Evolutionary conservation across 805 yeast genomes (phyloP), one percentile per base, ranked within the genome.

Genomic region (Pichia manshurica): DNA sequence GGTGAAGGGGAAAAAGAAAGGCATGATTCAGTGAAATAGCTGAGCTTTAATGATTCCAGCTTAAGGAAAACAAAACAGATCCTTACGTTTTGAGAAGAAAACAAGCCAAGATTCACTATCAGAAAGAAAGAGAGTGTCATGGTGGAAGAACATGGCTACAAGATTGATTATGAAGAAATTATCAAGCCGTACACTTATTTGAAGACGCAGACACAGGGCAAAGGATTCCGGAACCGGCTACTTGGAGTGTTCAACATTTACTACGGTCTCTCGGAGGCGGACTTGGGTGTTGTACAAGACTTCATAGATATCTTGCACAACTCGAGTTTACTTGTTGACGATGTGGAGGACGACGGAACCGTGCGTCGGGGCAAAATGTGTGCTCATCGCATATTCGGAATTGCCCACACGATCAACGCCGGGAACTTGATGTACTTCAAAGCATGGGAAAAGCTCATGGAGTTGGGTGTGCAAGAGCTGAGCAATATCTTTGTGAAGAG

Each of bases 401-500:
- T 74, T 0, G 88, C 96, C 0, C 77, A 79, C 57, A 85, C 96
- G 3, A 79, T 91, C 47, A 90, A 90, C 59, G 74, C 89, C 45
- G 86, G 95, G 3, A 87, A 86, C 63, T 79, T 84, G 61, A 84
- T 85, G 79, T 84, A 88, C 63, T 87, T 90, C 58, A 67, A 73
- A 35, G 86, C 95, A 1, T 71, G 87, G 65, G 73, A 49, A 69
- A 81, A 35, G 56, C 65, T 47, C 49, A 57, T 52, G 58, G 71
- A 53, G 59, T 65, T 47, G 25, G 56, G 57, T 21, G 43, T 19
- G 5, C 9, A 2, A n/a, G 28, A 54, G 50, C 39, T 57, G 56
- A 57, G 56, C 35, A 53, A 61, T 19, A 72, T 81, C 1, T 74
- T 81, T 50, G 71, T 78, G 50, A 85, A 85, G 44, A 96, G 90